Conservation (phyloP, 1,139 yeast genomes). For the Pichia kudriavzevii region DNA sequence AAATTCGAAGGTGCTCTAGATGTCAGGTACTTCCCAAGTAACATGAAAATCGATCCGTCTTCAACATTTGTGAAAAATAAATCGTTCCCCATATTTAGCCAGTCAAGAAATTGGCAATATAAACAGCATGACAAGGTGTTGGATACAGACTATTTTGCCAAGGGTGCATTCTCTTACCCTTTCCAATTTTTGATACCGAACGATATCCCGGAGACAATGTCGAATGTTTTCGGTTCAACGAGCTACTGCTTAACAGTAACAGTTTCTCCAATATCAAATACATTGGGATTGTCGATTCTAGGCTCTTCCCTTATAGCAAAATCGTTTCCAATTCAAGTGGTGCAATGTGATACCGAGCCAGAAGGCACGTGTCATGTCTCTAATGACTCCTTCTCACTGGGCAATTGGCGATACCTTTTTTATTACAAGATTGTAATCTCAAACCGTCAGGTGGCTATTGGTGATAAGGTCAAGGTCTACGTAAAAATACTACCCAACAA, state of each 20-base stretch:
- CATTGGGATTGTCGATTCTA: constrained; percentile 5
- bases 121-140: constrained; percentile 10
- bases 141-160: constrained; percentile 11
- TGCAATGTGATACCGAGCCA: constrained; percentile 14
- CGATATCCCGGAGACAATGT: constrained; percentile 12
- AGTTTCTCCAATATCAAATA: constrained; percentile 5
- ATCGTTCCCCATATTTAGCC: constrained; percentile 5
- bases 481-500: constrained; percentile 22
- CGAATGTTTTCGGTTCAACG: constrained; percentile 14
- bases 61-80: constrained; percentile 5
- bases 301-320: neutral
- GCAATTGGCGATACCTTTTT: constrained; percentile 26
- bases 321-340: constrained; percentile 11
- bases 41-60: constrained; percentile 3
- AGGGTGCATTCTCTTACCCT: constrained; percentile 14
- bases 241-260: constrained; percentile 9
- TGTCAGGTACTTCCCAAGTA: constrained; percentile 7
- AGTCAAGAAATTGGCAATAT: constrained; percentile 13
- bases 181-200: constrained; percentile 15
- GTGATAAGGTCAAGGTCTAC: constrained; percentile 13
- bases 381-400: constrained; percentile 20
- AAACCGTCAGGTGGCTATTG: constrained; percentile 17
- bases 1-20: constrained; percentile 11
- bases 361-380: neutral
- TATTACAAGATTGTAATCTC: constrained; percentile 20